A percentile compares a stretch with the other conserved stretches of the same genome.
Conservation (phyloP, 1,284 basidiomycete genomes). For the Macrocybe sp. region DNA sequence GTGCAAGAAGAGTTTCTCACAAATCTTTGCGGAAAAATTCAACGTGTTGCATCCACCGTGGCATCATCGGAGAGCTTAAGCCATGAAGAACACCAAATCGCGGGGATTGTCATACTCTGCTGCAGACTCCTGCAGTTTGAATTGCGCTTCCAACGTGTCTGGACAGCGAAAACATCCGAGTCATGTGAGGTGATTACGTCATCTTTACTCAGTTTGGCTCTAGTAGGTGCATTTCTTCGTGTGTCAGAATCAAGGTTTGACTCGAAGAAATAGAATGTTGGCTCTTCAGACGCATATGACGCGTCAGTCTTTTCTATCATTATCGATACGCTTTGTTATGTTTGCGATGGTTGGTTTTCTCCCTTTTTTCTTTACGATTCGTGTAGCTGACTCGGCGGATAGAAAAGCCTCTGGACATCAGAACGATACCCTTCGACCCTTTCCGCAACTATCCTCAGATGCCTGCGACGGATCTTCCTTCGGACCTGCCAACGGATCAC, state of each 20-base stretch:
- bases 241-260: neutral
- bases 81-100: conserved; percentile 14
- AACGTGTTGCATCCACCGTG: conserved; percentile 30
- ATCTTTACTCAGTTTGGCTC: conserved; percentile 45
- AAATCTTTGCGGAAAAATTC: conserved; percentile 43
- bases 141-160: conserved; percentile 56
- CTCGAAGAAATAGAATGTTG: conserved; percentile 38
- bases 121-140: conserved; percentile 64
- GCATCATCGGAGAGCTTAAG: conserved; percentile 9
- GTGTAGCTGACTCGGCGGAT: neutral
- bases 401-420: conserved; percentile 63
- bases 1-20: neutral
- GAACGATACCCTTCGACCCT: conserved; percentile 48
- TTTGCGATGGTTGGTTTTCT: conserved; percentile 58
- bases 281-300: conserved; percentile 44
- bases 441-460: conserved; percentile 59
- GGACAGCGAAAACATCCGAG: conserved; percentile 50
- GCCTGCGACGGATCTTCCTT: conserved; percentile 44
- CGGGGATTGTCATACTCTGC: conserved; percentile 45
- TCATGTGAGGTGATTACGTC: conserved; percentile 38
- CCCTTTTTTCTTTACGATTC: conserved; percentile 2
- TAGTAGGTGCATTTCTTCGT: conserved; percentile 39
- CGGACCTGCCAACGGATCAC: conserved; percentile 53
- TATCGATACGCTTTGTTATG: conserved; percentile 67
- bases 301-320: conserved; percentile 57